These are phyloP conservation scores for Raffaelea albimanens DNA, from an alignment of 2,329 filamentous ascomycete genomes.

Conservation along the genomic window DNA sequence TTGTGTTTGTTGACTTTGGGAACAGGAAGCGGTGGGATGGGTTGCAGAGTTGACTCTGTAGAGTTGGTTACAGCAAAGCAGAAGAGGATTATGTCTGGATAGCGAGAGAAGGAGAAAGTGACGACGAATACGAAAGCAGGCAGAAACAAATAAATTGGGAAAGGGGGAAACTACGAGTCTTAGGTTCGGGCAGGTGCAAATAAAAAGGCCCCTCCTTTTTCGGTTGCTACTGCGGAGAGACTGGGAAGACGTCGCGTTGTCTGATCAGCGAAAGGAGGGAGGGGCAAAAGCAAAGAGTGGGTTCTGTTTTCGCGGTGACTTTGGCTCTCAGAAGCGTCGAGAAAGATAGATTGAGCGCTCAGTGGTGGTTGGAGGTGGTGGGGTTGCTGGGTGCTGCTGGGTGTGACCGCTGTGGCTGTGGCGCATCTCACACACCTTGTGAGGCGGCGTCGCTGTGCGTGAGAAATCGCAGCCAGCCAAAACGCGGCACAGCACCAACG, in stretches of 20 bases:
- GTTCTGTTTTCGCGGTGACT: neutral
- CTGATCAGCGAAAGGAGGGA: constrained; percentile 5
- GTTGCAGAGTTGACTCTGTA: neutral
- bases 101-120: no score
- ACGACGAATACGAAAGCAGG: neutral
- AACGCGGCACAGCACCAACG: neutral
- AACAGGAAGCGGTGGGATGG: neutral
- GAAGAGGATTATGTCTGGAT: no score
- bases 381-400: neutral
- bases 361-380: constrained; percentile 1
- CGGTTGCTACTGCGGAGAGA: constrained; percentile 4
- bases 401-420: no score
- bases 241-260: constrained; percentile 3
- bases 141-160: neutral
- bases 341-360: no score
- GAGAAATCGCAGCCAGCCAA: no score
- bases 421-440: no score
- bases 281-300: neutral
- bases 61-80: no score
- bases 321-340: no score
- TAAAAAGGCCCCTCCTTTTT: constrained; percentile 12
- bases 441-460: no score
- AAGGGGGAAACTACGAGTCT: constrained; percentile 1
- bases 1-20: neutral
- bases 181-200: constrained; percentile 8